These are phyloP conservation scores for Saccharomyces hybrid DNA, from an alignment of 1,139 yeast species.

Conservation along the genomic window DNA sequence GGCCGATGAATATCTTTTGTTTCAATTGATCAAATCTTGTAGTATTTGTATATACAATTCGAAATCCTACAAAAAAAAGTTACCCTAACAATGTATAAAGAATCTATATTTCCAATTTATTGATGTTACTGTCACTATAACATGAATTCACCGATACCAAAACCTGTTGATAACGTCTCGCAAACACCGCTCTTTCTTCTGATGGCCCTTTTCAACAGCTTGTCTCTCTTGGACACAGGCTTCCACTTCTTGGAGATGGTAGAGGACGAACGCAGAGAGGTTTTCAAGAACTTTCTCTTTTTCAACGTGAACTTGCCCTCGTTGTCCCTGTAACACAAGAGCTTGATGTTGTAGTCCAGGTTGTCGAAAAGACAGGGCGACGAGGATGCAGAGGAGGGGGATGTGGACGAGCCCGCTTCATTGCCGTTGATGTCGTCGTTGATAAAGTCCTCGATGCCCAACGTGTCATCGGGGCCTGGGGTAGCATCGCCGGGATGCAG, in stretches of 20 bases:
- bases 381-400: background rate
- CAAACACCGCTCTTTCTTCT: constrained; percentile 30
- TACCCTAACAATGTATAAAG: constrained; percentile 4
- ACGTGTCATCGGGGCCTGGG: constrained; percentile 5
- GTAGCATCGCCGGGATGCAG: constrained; percentile 2
- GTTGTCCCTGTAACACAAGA: constrained; percentile 25
- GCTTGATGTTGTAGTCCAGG: background rate
- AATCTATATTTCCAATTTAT: background rate
- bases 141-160: constrained; percentile 31
- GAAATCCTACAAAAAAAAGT: constrained; percentile 3
- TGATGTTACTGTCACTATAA: constrained; percentile 11
- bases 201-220: constrained; percentile 16
- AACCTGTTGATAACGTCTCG: constrained; percentile 30
- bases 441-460: constrained; percentile 11
- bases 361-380: background rate
- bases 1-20: no score
- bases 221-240: constrained; percentile 12
- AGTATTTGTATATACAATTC: background rate
- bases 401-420: background rate
- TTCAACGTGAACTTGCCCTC: constrained; percentile 28
- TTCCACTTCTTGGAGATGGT: constrained; percentile 10
- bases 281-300: constrained; percentile 3
- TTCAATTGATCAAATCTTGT: no score
- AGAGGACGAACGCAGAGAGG: background rate
- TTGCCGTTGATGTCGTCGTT: constrained; percentile 6